phyloP scores from a whole-genome alignment of 257 asterid species.

The Plectranthus barbatus region DNA sequence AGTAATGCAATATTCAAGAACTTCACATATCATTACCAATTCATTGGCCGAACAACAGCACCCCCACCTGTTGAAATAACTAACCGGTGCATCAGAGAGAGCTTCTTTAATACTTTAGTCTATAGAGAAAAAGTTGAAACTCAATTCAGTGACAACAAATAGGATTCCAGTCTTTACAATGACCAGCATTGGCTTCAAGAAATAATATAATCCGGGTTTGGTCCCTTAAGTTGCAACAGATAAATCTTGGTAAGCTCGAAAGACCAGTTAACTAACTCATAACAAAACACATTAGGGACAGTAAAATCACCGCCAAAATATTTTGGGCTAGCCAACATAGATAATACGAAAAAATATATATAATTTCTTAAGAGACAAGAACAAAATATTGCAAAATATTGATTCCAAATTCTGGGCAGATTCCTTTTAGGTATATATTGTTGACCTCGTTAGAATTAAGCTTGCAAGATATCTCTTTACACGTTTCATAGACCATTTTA shows the following conservation, averaged over 20 bases:
- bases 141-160: background rate
- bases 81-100: constrained; percentile 58
- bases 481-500: too few relatives aligned
- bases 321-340: too few relatives aligned
- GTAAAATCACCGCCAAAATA: too few relatives aligned
- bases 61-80: constrained; percentile 97
- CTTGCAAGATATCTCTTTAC: too few relatives aligned
- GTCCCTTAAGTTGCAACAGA: too few relatives aligned
- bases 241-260: too few relatives aligned
- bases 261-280: too few relatives aligned
- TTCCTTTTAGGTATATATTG: background rate
- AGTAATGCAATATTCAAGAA: background rate
- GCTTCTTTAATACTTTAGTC: constrained; percentile 65
- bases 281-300: too few relatives aligned
- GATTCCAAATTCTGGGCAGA: background rate
- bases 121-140: constrained; percentile 13
- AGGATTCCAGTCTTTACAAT: background rate
- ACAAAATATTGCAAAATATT: background rate
- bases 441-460: too few relatives aligned
- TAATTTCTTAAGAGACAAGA: too few relatives aligned
- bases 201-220: too few relatives aligned
- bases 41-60: constrained; percentile 80
- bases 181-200: background rate
- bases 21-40: constrained; percentile 51
- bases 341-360: too few relatives aligned